Conservation (phyloP, 2,329 filamentous ascomycete genomes). For the Fusarium ambrosium region DNA sequence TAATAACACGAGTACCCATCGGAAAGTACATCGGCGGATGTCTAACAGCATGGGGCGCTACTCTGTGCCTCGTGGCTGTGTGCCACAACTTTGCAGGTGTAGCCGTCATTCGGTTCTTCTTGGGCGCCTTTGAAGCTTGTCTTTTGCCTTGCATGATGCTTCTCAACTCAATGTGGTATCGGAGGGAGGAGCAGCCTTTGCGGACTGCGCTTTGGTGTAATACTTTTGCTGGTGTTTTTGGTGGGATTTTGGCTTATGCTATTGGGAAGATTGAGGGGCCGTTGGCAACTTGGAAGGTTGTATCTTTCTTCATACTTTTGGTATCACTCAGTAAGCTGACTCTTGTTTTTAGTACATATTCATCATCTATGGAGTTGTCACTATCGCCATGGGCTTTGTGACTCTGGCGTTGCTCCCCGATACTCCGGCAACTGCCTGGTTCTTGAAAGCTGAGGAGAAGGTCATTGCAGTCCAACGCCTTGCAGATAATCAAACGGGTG, state of each 20-base stretch:
- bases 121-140: slow-evolving; percentile 48
- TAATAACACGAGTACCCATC: slow-evolving; percentile 36
- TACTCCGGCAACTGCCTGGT: slow-evolving; percentile 6
- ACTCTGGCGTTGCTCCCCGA: neutral
- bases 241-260: slow-evolving; percentile 49
- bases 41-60: slow-evolving; percentile 39
- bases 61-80: slow-evolving; percentile 42
- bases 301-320: accelerated
- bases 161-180: slow-evolving; percentile 52
- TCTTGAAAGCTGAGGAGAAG: slow-evolving; percentile 9
- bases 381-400: slow-evolving; percentile 3
- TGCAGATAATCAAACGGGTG: slow-evolving; percentile 8
- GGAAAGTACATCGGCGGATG: slow-evolving; percentile 40
- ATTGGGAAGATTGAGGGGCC: slow-evolving; percentile 48
- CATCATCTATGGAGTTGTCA: slow-evolving; percentile 42
- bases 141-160: slow-evolving; percentile 48
- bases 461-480: slow-evolving; percentile 3
- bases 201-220: slow-evolving; percentile 52
- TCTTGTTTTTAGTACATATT: slow-evolving; percentile 25
- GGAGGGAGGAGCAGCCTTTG: slow-evolving; percentile 48
- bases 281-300: slow-evolving; percentile 39
- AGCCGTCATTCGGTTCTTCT: slow-evolving; percentile 47
- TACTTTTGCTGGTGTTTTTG: slow-evolving; percentile 50
- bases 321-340: neutral
- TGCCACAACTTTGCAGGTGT: slow-evolving; percentile 45